These are phyloP conservation scores for Cystofilobasidium capitatum DNA, from an alignment of 768 basidiomycete genomes.

Conservation along the genomic window DNA sequence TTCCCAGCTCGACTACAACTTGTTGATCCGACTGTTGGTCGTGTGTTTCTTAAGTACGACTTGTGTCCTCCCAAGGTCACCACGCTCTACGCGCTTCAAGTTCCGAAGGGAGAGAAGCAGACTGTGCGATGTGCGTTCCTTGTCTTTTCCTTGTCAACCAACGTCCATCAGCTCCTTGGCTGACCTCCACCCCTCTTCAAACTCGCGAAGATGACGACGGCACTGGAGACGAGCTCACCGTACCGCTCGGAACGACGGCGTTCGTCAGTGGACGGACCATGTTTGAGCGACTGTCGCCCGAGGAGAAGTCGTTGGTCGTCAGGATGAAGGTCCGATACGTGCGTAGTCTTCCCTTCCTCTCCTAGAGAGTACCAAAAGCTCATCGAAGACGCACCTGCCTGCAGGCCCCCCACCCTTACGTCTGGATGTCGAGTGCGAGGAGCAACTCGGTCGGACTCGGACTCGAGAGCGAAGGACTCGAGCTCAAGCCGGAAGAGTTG, in stretches of 20 bases:
- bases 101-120: conserved; percentile 60
- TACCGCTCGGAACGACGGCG: conserved; percentile 78
- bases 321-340: conserved; percentile 65
- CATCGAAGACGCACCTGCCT: background rate
- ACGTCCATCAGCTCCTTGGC: background rate
- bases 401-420: conserved; percentile 65
- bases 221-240: conserved; percentile 67
- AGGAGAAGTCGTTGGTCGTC: conserved; percentile 70
- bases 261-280: conserved; percentile 64
- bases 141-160: conserved; percentile 9
- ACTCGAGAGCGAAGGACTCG: conserved; percentile 66
- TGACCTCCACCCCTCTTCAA: conserved; percentile 11
- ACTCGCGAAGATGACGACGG: conserved; percentile 69
- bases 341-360: background rate
- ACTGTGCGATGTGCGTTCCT: conserved; percentile 29
- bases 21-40: no score
- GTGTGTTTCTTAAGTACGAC: conserved; percentile 37
- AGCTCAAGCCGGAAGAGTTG: conserved; percentile 57
- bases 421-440: conserved; percentile 75
- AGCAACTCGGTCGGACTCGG: conserved; percentile 71
- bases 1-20: conserved; percentile 33
- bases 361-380: no score
- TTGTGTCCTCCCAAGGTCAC: conserved; percentile 59
- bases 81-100: conserved; percentile 65
- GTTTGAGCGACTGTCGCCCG: conserved; percentile 64